phyloP scores from a whole-genome alignment of 805 yeast genomes.

The Cephaloascus albidus region DNA sequence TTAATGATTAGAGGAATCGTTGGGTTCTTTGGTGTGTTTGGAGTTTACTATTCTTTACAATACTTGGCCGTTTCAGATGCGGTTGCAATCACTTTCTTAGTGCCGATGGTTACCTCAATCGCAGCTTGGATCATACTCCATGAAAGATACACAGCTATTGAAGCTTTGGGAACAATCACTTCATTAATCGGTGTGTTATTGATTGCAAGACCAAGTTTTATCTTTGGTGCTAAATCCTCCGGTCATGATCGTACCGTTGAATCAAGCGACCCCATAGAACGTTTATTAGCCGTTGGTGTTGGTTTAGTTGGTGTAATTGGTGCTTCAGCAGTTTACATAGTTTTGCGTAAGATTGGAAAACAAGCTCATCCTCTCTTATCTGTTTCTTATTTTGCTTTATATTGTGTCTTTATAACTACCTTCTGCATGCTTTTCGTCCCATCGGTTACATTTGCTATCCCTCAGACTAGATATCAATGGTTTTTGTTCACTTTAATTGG shows the following conservation, averaged over 20 bases:
- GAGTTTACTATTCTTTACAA: conserved; percentile 65
- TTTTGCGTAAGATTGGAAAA: conserved; percentile 67
- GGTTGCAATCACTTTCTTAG: conserved; percentile 66
- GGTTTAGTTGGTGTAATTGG: conserved; percentile 65
- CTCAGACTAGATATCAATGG: conserved; percentile 62
- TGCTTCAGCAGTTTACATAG: conserved; percentile 59
- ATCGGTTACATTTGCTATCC: conserved; percentile 47
- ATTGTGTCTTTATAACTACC: conserved; percentile 46
- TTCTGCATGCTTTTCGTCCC: conserved; percentile 47
- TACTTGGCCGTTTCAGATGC: conserved; percentile 76
- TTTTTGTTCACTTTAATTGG: conserved; percentile 52
- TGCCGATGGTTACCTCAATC: conserved; percentile 70
- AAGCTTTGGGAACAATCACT: conserved; percentile 57
- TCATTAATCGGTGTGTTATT: conserved; percentile 71
- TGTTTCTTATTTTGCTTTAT: conserved; percentile 67
- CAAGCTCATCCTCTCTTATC: conserved; percentile 73
- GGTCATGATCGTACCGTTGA: conserved; percentile 31
- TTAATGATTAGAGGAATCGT: conserved; percentile 54
- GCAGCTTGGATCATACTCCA: conserved; percentile 59
- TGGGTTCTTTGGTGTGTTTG: conserved; percentile 78
- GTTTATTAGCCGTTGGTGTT: conserved; percentile 54
- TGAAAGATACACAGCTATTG: conserved; percentile 58
- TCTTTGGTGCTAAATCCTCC: conserved; percentile 40
- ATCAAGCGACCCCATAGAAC: conserved; percentile 39
- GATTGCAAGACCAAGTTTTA: conserved; percentile 72